Evolutionary conservation across 2,329 filamentous ascomycete species (phyloP), one percentile per base, ranked within the genome.

Genomic region (Talaromyces amestolkiae): DNA sequence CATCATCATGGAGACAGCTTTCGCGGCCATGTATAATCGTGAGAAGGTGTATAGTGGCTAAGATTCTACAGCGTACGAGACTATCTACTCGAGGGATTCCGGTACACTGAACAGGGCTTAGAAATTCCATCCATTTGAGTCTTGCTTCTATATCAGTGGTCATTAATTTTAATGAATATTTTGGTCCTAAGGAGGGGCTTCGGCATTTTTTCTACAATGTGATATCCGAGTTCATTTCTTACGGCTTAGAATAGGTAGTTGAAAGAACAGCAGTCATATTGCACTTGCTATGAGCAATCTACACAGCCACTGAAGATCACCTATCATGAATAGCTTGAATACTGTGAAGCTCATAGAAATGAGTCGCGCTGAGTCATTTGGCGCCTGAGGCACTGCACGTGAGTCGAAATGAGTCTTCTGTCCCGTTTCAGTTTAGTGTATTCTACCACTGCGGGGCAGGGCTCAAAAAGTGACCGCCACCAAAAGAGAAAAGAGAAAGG

Each of bases 331-430:
- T 22, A 45, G 15, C 27, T 45, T 13, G 11, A 22, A 8, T 35
- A 10, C 22, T 54, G 8, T 54, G 27, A 54, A 22, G 31, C 31
- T 37, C 31, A 54, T 37, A 54, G 10, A 35, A n/a, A 37, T 51
- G 31, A 51, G 43, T 51, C 31, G 31, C 7, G 45, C 49, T 54
- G 47, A 62, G 33, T 62, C 60, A 62, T 62, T 61, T 22, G 22
- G 45, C 19, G 60, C 60, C 60, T 62, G 47, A 62, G 47, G 60
- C 60, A 58, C 9, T 11, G 39, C 22, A 10, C 39, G 27, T 66
- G 59, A 66, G 41, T 66, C 64, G 64, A 59, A 58, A 66, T 66
- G 64, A 66, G 41, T 66, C 64, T 61, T 63, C 24, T 13, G 43
- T 31, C 65, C n/a, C 13, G 3, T 59, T 66, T 35, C 13, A 54